Conservation (phyloP, 805 yeast species). For the Geotrichum ghanense region DNA sequence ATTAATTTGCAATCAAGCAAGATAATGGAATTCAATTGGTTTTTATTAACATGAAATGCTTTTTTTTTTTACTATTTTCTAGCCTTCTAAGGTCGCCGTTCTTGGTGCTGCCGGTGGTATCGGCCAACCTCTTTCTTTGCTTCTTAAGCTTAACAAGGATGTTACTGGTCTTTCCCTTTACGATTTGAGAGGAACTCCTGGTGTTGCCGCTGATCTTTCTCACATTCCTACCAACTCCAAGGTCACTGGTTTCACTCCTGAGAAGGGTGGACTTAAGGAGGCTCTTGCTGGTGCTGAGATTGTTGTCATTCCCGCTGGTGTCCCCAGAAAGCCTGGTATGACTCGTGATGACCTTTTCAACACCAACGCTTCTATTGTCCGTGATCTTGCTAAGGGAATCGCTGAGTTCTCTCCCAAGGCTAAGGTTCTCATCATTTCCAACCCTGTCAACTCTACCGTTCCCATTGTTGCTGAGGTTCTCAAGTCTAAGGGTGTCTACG, state of each 20-base stretch:
- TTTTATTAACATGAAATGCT: too few relatives aligned
- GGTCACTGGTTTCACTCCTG: slow-evolving; percentile 83
- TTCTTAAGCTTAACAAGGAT: slow-evolving; percentile 78
- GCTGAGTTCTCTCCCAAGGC: slow-evolving; percentile 82
- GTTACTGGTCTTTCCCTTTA: slow-evolving; percentile 78
- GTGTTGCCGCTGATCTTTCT: slow-evolving; percentile 93
- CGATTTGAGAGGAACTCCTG: slow-evolving; percentile 87
- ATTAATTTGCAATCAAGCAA: not conserved
- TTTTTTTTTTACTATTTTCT: not conserved
- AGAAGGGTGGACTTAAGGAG: slow-evolving; percentile 47
- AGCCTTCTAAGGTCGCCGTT: slow-evolving; percentile 58
- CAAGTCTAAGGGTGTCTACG: slow-evolving; percentile 75
- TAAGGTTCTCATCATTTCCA: slow-evolving; percentile 68
- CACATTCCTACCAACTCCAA: slow-evolving; percentile 88
- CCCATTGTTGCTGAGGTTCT: slow-evolving; percentile 92
- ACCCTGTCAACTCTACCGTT: slow-evolving; percentile 96
- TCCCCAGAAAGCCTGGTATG: slow-evolving; percentile 98
- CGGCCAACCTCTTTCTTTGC: slow-evolving; percentile 78
- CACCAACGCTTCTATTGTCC: slow-evolving; percentile 91
- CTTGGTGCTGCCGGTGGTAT: slow-evolving; percentile 96
- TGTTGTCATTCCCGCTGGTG: slow-evolving; percentile 93
- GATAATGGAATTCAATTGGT: not conserved
- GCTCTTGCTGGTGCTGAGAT: slow-evolving; percentile 66
- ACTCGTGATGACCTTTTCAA: slow-evolving; percentile 94
- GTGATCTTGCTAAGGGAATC: slow-evolving; percentile 78